Base-by-base conservation (phyloP, 306 rosid species). In the Erythrophleum fordii region DNA sequence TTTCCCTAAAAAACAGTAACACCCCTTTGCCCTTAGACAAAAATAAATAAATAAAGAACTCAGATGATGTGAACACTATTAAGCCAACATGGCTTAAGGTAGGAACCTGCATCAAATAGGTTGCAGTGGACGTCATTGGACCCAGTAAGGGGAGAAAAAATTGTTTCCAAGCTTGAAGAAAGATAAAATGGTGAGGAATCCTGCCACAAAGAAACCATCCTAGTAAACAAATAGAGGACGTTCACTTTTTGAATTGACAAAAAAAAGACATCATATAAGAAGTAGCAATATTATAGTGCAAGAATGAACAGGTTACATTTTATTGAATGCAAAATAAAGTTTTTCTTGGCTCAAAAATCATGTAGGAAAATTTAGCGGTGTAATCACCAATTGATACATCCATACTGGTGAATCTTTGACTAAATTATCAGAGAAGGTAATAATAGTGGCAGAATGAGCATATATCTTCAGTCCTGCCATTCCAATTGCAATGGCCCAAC, bases 121-220 rank as follows among this genome's bases (percentile, higher is more conserved):
- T 75, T 56, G 56, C 46, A 65, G 17, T 11, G 55, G 48, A 23
- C 46, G 23, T 68, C 67, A 51, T 51, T 48, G 45, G 80, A 35
- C 45, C 26, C 29, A 11, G 65, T 14, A 66, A 44, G 56, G 48
- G 46, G 65, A 74, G 61, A 65, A 3, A 23, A 17, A 70, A 75
- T 22, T 23, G 75, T 4, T 69, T 73, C 75, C 48, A 49, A 61
- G 34, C 55, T 53, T 11, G 75, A 72, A 26, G 81, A 12, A 60
- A 41, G 37, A 75, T 71, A 66, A 56, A 76, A 12, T 29, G 37
- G 26, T 3, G 58, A 61, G 72, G 45, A 79, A 75, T 51, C 84
- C 87, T 84, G 81, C 70, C 22, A 75, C 22, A 69, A 84, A 60
- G 28, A 75, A 69, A 60, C n/a, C 25, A 79, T 11, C 73, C 58